phyloP scores from a whole-genome alignment of 352 stramenopile species.

The Phytophthora meadii region DNA sequence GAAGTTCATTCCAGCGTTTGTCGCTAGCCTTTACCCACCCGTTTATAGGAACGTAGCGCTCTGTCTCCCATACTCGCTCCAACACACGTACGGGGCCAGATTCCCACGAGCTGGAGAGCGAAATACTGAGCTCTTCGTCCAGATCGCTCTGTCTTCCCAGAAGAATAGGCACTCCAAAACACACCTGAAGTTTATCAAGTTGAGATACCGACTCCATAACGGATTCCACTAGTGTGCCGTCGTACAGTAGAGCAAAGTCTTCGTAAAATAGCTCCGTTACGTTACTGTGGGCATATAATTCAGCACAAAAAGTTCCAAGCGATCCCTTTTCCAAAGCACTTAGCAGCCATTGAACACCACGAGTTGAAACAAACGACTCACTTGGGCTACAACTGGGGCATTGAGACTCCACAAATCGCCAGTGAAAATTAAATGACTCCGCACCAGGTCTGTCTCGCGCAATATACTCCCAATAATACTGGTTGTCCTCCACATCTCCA shows the following conservation, averaged over 20 bases:
- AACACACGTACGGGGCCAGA: constrained; percentile 53
- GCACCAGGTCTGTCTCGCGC: constrained; percentile 58
- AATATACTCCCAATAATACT: constrained; percentile 81
- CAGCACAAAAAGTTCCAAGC: constrained; percentile 63
- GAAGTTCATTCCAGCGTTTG: constrained; percentile 65
- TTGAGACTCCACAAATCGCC: constrained; percentile 60
- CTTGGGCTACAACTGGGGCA: constrained; percentile 60
- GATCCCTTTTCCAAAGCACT: constrained; percentile 64
- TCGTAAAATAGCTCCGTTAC: constrained; percentile 69
- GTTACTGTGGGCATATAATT: constrained; percentile 49
- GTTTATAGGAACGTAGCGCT: constrained; percentile 77
- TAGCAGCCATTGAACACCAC: constrained; percentile 79
- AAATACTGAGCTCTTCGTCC: constrained; percentile 52
- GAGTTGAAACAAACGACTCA: constrained; percentile 72
- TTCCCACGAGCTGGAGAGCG: constrained; percentile 22
- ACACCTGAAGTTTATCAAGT: constrained; percentile 58
- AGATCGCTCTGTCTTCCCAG: constrained; percentile 53
- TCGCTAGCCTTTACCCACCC: constrained; percentile 70
- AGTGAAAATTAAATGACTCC: constrained; percentile 60
- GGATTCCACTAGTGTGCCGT: constrained; percentile 49
- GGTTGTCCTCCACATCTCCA: constrained; percentile 27
- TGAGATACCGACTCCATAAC: constrained; percentile 56
- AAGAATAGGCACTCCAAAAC: constrained; percentile 59
- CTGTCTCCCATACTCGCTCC: constrained; percentile 75
- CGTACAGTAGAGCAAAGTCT: constrained; percentile 51